A percentile compares a stretch with the other conserved stretches of the same genome.
These are phyloP conservation scores for Urostyla sp. DNA, from an alignment of 73 alveolate genomes.

Conservation along the genomic window DNA sequence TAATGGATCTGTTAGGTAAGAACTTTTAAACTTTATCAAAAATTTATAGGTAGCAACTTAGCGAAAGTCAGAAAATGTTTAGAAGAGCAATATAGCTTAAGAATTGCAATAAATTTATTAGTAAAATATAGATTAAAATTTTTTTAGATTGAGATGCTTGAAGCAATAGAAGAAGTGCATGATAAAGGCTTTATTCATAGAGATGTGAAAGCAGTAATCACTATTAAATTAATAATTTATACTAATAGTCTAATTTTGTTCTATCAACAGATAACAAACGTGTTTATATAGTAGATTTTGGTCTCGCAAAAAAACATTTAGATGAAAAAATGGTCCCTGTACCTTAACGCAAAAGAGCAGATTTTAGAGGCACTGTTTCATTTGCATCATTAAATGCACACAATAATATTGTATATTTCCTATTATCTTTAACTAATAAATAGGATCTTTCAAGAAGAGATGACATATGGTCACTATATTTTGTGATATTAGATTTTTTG, in stretches of 20 bases:
- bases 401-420: conserved; percentile 58
- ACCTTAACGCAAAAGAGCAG: conserved; percentile 62
- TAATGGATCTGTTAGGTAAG: conserved; percentile 52
- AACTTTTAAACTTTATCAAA: not conserved
- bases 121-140: conserved; percentile 16
- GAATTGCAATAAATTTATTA: conserved; percentile 37
- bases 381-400: conserved; percentile 91
- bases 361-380: conserved; percentile 91
- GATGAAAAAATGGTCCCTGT: conserved; percentile 51
- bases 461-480: conserved; percentile 83
- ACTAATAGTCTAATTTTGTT: conserved; percentile 66
- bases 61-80: conserved; percentile 61
- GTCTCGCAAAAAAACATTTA: conserved; percentile 77
- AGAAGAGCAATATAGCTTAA: conserved; percentile 25
- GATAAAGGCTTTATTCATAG: conserved; percentile 70
- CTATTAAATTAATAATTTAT: not conserved
- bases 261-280: conserved; percentile 52
- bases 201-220: conserved; percentile 70
- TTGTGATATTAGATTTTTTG: conserved; percentile 78
- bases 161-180: conserved; percentile 69
- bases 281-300: conserved; percentile 69
- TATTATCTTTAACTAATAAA: not conserved
- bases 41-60: conserved; percentile 53
- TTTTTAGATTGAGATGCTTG: conserved; percentile 65
- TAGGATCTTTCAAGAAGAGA: conserved; percentile 80